Evolutionary conservation across 352 stramenopile species (phyloP), one percentile per base, ranked within the genome.

Genomic region (Globisporangium nunn): DNA sequence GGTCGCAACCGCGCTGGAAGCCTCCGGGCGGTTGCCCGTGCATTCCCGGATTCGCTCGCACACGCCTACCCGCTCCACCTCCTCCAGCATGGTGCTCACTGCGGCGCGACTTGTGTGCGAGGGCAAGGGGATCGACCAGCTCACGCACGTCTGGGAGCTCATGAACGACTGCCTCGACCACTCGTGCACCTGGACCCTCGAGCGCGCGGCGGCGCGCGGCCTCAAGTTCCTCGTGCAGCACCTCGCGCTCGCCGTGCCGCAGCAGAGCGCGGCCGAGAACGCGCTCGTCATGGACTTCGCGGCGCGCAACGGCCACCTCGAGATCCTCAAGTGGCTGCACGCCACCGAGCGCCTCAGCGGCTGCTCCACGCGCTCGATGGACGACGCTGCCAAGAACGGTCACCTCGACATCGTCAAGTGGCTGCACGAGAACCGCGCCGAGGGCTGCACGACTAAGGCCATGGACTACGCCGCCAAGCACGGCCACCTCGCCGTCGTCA

Each of bases 261-360:
- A 54, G 59, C 62, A 65, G 31, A 57, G 41, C 47, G 57, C 70
- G 17, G 39, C 67, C 11, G 66, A 70, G 23, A 70, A 67, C 55
- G 74, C 71, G 70, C 68, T 88, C 15, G 75, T 86, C 33, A 88
- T 90, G 77, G 80, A 88, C 54, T 90, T 88, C 54, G 80, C 80
- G 17, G 77, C 77, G 10, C 61, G 68, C 59, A 85, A 83, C 50
- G 80, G 77, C 33, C 75, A 90, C 55, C 44, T 88, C 17, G 79
- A 88, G 63, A 89, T 89, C 58, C 74, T 83, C 53, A 71, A 55
- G 58, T 83, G 71, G 71, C 62, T 83, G 35, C 68, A 83, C 61
- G 68, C 64, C 37, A 79, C 71, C 14, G 53, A 68, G 50, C 66
- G 69, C 45, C 55, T 85, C 4, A 78, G 63, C 50, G 71, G 78